A percentile compares a stretch with the other conserved stretches of the same genome.
Evolutionary conservation across 108 stramenopile genomes (phyloP).

Genomic region (Aurantiochytrium sp.): DNA sequence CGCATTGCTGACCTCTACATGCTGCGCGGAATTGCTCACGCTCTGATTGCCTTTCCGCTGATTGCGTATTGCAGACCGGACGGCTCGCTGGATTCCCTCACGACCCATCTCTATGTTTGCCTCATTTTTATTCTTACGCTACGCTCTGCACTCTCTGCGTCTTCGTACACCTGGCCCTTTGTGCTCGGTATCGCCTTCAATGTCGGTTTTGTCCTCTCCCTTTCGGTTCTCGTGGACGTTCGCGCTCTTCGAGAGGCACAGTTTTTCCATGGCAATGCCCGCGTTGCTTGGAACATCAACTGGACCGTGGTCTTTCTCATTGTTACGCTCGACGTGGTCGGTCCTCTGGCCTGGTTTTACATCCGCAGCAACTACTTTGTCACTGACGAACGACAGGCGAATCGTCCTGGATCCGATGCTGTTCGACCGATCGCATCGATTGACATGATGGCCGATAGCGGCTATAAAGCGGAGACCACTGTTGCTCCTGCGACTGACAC

Average conservation of each 20-base stretch:
- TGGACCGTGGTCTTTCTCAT: neutral
- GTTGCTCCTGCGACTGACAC: too few relatives aligned
- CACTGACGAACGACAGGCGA: too few relatives aligned
- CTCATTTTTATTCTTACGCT: neutral
- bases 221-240: neutral
- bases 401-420: too few relatives aligned
- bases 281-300: neutral
- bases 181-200: neutral
- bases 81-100: neutral
- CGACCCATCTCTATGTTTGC: neutral
- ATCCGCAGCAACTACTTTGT: neutral
- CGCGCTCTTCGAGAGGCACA: neutral
- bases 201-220: neutral
- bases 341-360: neutral
- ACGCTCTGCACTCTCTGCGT: neutral
- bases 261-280: neutral
- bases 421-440: too few relatives aligned
- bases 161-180: neutral
- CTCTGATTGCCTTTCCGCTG: neutral
- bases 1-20: neutral
- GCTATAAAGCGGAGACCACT: too few relatives aligned
- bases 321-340: neutral
- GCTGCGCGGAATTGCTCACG: constrained; percentile 4
- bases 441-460: too few relatives aligned
- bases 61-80: neutral